Evolutionary conservation across 2,329 filamentous ascomycete genomes (phyloP).

Genomic region (Paecilomyces variotii): DNA sequence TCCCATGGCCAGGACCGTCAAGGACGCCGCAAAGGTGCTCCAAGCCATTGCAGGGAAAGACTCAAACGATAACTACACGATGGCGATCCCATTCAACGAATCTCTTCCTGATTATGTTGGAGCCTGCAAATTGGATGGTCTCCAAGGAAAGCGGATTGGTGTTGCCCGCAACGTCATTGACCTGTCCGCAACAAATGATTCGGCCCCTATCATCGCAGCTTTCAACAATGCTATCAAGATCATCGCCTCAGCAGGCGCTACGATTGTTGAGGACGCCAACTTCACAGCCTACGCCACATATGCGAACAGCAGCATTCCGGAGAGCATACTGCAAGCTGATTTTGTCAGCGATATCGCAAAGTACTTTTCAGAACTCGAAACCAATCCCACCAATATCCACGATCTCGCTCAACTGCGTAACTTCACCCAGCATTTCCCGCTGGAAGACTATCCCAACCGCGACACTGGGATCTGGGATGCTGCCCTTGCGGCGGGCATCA

Average conservation of each 20-base stretch:
- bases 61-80: constrained; percentile 49
- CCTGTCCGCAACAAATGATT: constrained; percentile 19
- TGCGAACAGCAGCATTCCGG: constrained; percentile 26
- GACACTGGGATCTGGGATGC: constrained; percentile 52
- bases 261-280: constrained; percentile 52
- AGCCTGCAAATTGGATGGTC: constrained; percentile 46
- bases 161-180: constrained; percentile 54
- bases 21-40: constrained; percentile 50
- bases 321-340: constrained; percentile 47
- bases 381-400: constrained; percentile 51
- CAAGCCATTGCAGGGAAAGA: constrained; percentile 52
- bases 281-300: constrained; percentile 47
- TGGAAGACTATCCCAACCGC: constrained; percentile 54
- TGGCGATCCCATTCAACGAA: constrained; percentile 47
- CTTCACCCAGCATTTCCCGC: constrained; percentile 47
- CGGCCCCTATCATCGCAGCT: constrained; percentile 39
- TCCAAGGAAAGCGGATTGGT: constrained; percentile 55
- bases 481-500: constrained; percentile 44
- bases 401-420: constrained; percentile 44
- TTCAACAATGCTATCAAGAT: constrained; percentile 50
- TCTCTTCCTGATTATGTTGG: constrained; percentile 52
- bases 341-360: constrained; percentile 48
- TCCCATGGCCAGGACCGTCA: constrained; percentile 51
- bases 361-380: constrained; percentile 50
- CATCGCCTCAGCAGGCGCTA: constrained; percentile 50